Conservation (phyloP, 495 filamentous ascomycete genomes). For the Penicillium robsamsonii region DNA sequence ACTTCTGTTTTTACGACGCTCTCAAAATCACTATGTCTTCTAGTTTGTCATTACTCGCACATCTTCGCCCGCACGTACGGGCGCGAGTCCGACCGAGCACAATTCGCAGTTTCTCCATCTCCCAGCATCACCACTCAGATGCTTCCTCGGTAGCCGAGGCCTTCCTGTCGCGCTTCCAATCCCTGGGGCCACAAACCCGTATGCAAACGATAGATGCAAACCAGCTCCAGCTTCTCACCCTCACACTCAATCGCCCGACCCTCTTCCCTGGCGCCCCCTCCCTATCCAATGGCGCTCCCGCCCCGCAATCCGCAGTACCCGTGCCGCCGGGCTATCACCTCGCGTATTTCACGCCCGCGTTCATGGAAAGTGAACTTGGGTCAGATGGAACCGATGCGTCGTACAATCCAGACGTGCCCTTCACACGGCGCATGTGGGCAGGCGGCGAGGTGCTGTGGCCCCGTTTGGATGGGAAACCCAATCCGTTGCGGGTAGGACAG, state of each 20-base stretch:
- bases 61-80: background rate
- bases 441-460: slow-evolving; percentile 62
- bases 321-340: slow-evolving; percentile 69
- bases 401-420: slow-evolving; percentile 64
- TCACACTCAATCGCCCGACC: slow-evolving; percentile 51
- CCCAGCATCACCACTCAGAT: slow-evolving; percentile 8
- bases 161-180: slow-evolving; percentile 45
- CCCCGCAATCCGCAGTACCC: slow-evolving; percentile 33
- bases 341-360: slow-evolving; percentile 66
- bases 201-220: slow-evolving; percentile 56
- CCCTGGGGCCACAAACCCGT: slow-evolving; percentile 41
- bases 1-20: background rate
- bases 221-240: slow-evolving; percentile 54
- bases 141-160: slow-evolving; percentile 38
- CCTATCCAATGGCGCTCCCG: slow-evolving; percentile 30
- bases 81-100: slow-evolving; percentile 1
- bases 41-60: background rate
- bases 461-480: slow-evolving; percentile 32
- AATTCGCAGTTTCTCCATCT: slow-evolving; percentile 5
- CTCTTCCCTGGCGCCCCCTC: slow-evolving; percentile 33
- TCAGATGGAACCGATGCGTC: slow-evolving; percentile 70
- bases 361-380: slow-evolving; percentile 53
- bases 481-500: slow-evolving; percentile 52
- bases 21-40: background rate
- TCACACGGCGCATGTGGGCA: slow-evolving; percentile 75